Conservation (phyloP, 2,329 filamentous ascomycete species). For the Aureobasidium sp. region DNA sequence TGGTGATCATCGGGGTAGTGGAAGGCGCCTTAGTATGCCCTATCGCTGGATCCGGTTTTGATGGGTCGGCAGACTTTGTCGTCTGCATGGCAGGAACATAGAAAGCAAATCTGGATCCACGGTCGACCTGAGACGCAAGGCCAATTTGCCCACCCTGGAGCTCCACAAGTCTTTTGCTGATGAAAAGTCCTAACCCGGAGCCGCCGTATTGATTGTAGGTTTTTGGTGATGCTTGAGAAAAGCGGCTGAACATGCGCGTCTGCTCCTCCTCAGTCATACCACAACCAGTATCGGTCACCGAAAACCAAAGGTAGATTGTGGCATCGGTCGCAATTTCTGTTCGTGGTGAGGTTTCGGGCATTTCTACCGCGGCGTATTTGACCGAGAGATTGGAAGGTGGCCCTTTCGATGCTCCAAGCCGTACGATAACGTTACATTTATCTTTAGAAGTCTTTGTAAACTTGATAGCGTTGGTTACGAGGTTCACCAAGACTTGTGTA, state of each 20-base stretch:
- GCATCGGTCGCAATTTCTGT: neutral
- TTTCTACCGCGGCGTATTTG: neutral
- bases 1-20: too few species aligned
- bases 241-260: slow-evolving; percentile 52
- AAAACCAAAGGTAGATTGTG: slow-evolving; percentile 27
- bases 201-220: slow-evolving; percentile 33
- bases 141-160: slow-evolving; percentile 63
- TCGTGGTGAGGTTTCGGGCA: neutral
- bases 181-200: slow-evolving; percentile 60
- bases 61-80: neutral
- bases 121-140: slow-evolving; percentile 47
- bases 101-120: slow-evolving; percentile 58
- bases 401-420: slow-evolving; percentile 24
- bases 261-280: slow-evolving; percentile 25
- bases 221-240: slow-evolving; percentile 60
- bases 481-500: slow-evolving; percentile 30
- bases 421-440: slow-evolving; percentile 25
- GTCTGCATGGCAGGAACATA: slow-evolving; percentile 23
- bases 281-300: slow-evolving; percentile 28
- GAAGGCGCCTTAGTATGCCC: neutral
- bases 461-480: slow-evolving; percentile 23
- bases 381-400: neutral
- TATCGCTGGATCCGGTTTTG: neutral
- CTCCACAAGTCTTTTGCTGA: slow-evolving; percentile 57
- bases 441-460: slow-evolving; percentile 14